Percentiles rank a stretch among this genome's conserved stretches.
Evolutionary conservation across 2,329 filamentous ascomycete species (phyloP).

Genomic region (Ceratocystis albifundus): DNA sequence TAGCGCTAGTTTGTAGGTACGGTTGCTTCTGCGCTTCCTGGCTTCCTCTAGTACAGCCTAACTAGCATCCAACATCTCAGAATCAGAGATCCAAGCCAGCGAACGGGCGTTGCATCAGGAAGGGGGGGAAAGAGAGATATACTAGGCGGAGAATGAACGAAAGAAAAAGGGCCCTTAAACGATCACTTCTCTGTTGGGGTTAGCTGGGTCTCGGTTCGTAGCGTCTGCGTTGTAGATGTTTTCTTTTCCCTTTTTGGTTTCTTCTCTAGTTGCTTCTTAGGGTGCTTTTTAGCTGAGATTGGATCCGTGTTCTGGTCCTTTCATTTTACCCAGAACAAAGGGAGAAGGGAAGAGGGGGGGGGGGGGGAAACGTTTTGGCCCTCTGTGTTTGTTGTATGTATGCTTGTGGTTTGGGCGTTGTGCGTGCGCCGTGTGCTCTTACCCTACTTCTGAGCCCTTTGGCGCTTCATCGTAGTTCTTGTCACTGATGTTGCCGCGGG

Average conservation of each 20-base stretch:
- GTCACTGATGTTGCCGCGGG: no score
- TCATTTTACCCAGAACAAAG: slow-evolving; percentile 3
- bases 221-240: not conserved
- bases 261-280: not conserved
- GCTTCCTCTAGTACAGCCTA: not conserved
- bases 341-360: not conserved
- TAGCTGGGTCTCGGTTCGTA: not conserved
- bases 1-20: no score
- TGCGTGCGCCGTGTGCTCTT: no score
- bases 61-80: not conserved
- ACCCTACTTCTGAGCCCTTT: no score
- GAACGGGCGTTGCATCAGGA: no score
- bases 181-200: not conserved
- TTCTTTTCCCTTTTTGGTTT: not conserved
- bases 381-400: not conserved
- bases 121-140: not conserved
- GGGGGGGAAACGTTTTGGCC: not conserved
- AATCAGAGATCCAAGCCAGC: not conserved
- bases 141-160: not conserved
- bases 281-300: not conserved
- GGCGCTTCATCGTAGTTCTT: no score
- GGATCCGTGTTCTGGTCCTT: slow-evolving; percentile 6
- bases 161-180: not conserved
- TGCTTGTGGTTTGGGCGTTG: no score
- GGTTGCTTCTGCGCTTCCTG: no score